These are phyloP conservation scores for Marasmius sp. DNA, from an alignment of 1,284 basidiomycete species.

Conservation along the genomic window DNA sequence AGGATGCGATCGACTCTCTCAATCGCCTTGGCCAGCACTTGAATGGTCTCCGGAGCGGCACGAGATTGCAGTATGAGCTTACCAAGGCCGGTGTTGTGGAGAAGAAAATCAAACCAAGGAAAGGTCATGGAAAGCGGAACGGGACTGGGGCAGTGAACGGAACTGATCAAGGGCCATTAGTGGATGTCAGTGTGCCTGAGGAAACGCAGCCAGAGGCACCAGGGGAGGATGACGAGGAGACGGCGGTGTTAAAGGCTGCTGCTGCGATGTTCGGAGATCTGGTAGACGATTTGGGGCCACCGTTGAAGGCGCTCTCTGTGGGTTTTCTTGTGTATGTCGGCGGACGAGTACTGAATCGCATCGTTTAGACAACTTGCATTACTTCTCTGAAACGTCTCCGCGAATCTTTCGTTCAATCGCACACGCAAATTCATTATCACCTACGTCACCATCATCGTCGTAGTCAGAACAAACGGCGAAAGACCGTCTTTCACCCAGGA, in stretches of 20 bases:
- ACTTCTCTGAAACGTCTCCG: conserved; percentile 59
- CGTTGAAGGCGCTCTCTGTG: conserved; percentile 77
- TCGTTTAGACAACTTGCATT: conserved; percentile 55
- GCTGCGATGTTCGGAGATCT: conserved; percentile 81
- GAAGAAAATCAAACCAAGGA: conserved; percentile 26
- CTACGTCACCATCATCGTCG: background rate
- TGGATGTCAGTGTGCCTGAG: conserved; percentile 14
- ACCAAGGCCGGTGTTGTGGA: conserved; percentile 65
- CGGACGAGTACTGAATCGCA: background rate
- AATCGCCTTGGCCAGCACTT: conserved; percentile 90
- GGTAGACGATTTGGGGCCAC: conserved; percentile 80
- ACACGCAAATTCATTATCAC: conserved; percentile 11
- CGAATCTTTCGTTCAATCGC: conserved; percentile 57
- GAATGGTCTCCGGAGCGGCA: conserved; percentile 82
- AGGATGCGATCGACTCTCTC: conserved; percentile 81
- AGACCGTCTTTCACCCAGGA: conserved; percentile 38
- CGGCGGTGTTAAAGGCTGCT: conserved; percentile 59
- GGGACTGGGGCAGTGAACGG: conserved; percentile 5
- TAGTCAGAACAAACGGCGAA: conserved; percentile 25
- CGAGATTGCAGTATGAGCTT: conserved; percentile 79
- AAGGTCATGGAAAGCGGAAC: conserved; percentile 29
- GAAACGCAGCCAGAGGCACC: conserved; percentile 5
- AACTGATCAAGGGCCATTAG: conserved; percentile 9
- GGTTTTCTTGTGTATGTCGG: conserved; percentile 24
- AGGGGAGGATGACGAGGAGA: conserved; percentile 53